Evolutionary conservation across 352 stramenopile species (phyloP).

Genomic region (Pythium apleroticum): DNA sequence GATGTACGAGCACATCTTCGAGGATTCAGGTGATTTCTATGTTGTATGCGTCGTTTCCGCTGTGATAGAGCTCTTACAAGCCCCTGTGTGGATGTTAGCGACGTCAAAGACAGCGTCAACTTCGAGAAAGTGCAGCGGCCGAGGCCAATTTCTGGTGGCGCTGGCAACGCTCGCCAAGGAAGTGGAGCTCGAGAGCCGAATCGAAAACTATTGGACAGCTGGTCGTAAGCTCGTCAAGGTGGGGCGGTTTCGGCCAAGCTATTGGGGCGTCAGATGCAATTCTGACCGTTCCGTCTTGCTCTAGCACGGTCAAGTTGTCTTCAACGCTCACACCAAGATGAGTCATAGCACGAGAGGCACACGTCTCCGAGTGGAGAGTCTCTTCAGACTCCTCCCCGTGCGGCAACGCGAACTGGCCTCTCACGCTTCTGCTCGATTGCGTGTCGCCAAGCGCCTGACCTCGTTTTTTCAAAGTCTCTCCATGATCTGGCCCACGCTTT

Average conservation of each 20-base stretch:
- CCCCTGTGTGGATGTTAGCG: conserved; percentile 26
- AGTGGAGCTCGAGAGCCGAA: conserved; percentile 69
- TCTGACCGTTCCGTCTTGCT: not conserved
- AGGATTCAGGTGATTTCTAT: conserved; percentile 37
- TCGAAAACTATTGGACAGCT: conserved; percentile 50
- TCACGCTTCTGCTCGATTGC: conserved; percentile 35
- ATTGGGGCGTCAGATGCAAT: not conserved
- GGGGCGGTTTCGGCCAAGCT: not conserved
- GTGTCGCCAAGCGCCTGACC: conserved; percentile 42
- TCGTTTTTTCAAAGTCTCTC: conserved; percentile 55
- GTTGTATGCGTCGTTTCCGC: not conserved
- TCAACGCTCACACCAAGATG: conserved; percentile 46
- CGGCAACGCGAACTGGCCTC: conserved; percentile 41
- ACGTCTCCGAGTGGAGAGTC: conserved; percentile 39
- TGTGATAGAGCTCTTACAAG: not conserved
- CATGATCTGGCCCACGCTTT: conserved; percentile 71
- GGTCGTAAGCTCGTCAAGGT: conserved; percentile 74
- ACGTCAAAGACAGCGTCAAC: conserved; percentile 33
- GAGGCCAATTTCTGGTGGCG: conserved; percentile 55
- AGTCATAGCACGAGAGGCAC: conserved; percentile 39
- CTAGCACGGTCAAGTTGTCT: conserved; percentile 35
- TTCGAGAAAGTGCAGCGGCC: conserved; percentile 36
- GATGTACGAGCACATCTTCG: conserved; percentile 51
- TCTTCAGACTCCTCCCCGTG: conserved; percentile 70
- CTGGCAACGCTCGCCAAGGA: conserved; percentile 38